phyloP scores from a whole-genome alignment of 1,139 yeast genomes.

The Wickerhamiella pararugosa region DNA sequence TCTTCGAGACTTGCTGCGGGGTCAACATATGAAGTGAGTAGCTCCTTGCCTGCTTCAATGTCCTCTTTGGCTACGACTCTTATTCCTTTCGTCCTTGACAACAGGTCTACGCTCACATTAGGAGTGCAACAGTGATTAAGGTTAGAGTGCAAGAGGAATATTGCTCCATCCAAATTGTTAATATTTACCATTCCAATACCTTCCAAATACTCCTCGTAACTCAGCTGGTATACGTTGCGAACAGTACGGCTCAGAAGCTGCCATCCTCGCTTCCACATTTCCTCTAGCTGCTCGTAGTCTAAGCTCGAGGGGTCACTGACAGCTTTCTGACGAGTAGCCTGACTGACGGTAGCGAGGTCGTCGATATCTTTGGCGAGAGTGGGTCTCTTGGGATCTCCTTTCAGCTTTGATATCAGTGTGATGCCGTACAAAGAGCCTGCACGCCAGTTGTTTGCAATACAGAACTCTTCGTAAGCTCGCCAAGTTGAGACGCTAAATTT shows the following conservation, averaged over 20 bases:
- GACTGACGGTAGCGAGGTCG: slow-evolving; percentile 58
- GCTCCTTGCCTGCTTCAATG: slow-evolving; percentile 50
- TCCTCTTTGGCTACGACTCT: slow-evolving; percentile 45
- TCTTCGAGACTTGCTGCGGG: slow-evolving; percentile 47
- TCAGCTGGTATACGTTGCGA: slow-evolving; percentile 27
- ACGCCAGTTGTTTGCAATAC: slow-evolving; percentile 51
- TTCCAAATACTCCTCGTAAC: slow-evolving; percentile 41
- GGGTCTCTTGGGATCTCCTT: slow-evolving; percentile 26
- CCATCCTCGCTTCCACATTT: slow-evolving; percentile 46
- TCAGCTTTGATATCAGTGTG: slow-evolving; percentile 36
- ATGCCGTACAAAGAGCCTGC: slow-evolving; percentile 54
- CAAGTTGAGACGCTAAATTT: slow-evolving; percentile 36
- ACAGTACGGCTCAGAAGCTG: slow-evolving; percentile 37
- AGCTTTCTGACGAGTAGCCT: slow-evolving; percentile 47
- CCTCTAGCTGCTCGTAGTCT: slow-evolving; percentile 25
- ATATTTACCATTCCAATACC: slow-evolving; percentile 62
- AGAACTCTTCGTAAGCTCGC: slow-evolving; percentile 42
- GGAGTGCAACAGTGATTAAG: slow-evolving; percentile 69
- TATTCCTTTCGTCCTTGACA: slow-evolving; percentile 36
- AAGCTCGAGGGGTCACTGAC: slow-evolving; percentile 18
- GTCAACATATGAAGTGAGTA: slow-evolving; percentile 55
- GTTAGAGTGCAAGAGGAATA: slow-evolving; percentile 51
- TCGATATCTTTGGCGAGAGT: slow-evolving; percentile 26
- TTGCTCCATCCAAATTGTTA: slow-evolving; percentile 51
- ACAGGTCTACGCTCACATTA: slow-evolving; percentile 41